Conservation (phyloP, 2,329 filamentous ascomycete genomes). For the Albophoma yamanashiensis region DNA sequence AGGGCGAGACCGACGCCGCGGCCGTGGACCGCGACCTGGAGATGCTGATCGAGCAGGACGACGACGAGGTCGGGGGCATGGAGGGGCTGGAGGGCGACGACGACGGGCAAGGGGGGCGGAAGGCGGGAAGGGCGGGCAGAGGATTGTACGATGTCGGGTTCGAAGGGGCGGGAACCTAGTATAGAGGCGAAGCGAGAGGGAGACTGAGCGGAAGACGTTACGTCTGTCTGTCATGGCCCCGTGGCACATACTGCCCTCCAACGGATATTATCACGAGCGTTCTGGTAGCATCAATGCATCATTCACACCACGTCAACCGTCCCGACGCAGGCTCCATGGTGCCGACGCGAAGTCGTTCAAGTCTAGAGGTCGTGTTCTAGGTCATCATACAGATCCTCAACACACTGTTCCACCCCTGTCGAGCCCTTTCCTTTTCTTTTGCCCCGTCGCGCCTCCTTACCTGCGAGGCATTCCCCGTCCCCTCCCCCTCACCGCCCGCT, state of each 20-base stretch:
- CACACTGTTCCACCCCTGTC: constrained; percentile 7
- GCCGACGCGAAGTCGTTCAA: not conserved
- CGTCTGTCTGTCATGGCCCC: not conserved
- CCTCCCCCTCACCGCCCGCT: constrained; percentile 73
- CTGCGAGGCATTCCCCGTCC: constrained; percentile 85
- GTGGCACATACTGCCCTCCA: not conserved
- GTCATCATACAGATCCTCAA: constrained; percentile 26
- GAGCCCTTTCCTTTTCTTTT: constrained; percentile 1
- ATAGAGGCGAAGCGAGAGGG: not conserved
- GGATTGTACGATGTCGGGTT: constrained; percentile 19
- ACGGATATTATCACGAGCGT: not conserved
- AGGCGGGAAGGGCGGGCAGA: constrained; percentile 11
- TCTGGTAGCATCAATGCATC: not conserved
- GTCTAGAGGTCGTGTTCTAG: constrained; percentile 14
- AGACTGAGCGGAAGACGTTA: not conserved
- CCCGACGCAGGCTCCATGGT: not conserved
- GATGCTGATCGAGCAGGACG: constrained; percentile 38
- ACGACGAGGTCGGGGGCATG: constrained; percentile 27
- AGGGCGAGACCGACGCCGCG: constrained; percentile 22
- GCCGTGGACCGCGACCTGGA: constrained; percentile 38
- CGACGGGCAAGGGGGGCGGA: constrained; percentile 5
- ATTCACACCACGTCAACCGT: not conserved
- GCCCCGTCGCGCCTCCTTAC: constrained; percentile 26
- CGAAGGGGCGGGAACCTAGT: constrained; percentile 9
- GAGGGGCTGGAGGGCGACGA: constrained; percentile 8